These are phyloP conservation scores for Oryza glaberrima DNA, from an alignment of 176 grass and related monocot species.

Conservation along the genomic window DNA sequence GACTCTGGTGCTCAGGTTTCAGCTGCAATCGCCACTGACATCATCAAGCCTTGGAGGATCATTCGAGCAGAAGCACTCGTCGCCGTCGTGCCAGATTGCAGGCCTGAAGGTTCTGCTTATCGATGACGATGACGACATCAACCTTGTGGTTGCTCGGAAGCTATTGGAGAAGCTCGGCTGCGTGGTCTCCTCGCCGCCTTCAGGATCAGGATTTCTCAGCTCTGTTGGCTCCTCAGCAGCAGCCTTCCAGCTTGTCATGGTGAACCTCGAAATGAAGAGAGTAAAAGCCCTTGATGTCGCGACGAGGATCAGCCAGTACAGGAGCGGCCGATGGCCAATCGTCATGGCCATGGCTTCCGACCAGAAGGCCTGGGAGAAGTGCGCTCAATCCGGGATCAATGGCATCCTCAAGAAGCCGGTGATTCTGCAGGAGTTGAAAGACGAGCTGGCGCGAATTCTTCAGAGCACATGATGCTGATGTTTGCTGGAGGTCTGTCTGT, in stretches of 20 bases:
- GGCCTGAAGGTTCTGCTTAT: constrained; percentile 71
- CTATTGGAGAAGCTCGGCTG: constrained; percentile 80
- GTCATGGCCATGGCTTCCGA: constrained; percentile 64
- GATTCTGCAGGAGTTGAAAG: constrained; percentile 44
- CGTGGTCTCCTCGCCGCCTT: constrained; percentile 52
- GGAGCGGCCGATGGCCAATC: constrained; percentile 56
- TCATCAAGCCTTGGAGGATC: constrained; percentile 39
- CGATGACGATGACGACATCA: constrained; percentile 73
- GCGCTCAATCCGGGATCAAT: constrained; percentile 49
- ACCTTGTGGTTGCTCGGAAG: constrained; percentile 58
- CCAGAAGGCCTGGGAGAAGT: constrained; percentile 70
- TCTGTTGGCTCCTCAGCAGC: constrained; percentile 31
- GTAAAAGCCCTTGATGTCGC: constrained; percentile 63
- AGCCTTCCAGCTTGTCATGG: constrained; percentile 55
- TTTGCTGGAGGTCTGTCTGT: neutral
- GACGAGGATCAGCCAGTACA: constrained; percentile 52
- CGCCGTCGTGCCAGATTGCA: constrained; percentile 33
- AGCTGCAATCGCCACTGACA: constrained; percentile 43
- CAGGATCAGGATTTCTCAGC: constrained; percentile 62
- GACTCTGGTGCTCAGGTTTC: constrained; percentile 78
- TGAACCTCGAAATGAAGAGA: constrained; percentile 62
- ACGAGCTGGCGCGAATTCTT: constrained; percentile 55
- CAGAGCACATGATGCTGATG: constrained; percentile 38
- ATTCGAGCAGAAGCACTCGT: constrained; percentile 34
- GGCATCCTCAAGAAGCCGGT: constrained; percentile 57